Evolutionary conservation across 164 flowering plant genomes (phyloP), one percentile per base, ranked within the genome.

Genomic region (Litsea cubeba): DNA sequence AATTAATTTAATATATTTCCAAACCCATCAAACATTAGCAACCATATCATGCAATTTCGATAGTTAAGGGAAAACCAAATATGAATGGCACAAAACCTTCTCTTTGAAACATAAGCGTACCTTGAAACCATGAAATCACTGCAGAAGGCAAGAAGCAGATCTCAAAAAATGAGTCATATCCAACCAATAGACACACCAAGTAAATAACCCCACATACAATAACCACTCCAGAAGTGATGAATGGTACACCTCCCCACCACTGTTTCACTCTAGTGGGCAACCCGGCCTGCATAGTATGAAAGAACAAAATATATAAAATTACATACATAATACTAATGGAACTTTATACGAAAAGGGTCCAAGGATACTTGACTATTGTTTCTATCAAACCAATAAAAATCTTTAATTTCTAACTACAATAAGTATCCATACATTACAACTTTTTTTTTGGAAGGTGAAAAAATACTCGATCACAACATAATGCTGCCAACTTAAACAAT

Each of bases 191-290:
- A 78, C 99, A 95, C 62, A 92, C 82, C 84, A 92, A 82, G 85
- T 95, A 95, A 23, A 93, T 92, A 62, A 70, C 51, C 26, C 90
- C 89, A 85, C 99, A 95, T 15, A 87, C 81, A 71, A 85, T 77
- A 73, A 92, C 92, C 70, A 95, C 87, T 0, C 87, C 85, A 8
- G 99, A 95, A 65, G 98, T 95, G 50, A 92, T 79, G 77, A 95
- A 90, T 14, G 99, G 99, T 73, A 93, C 81, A 46, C 84, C 86
- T 76, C 89, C 94, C 99, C 99, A 95, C 94, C 91, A 93, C 69
- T 93, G 98, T 68, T 80, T 75, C 69, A 89, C 17, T 84, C 98
- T 84, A 62, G 99, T 95, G 5, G 82, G 85, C 82, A 92, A 72
- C 23, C 98, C 90, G 2, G 96, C 93, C 99, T 95, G 84, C 17